Base-by-base conservation (phyloP, 768 basidiomycete species). In the Mycena amicta region DNA sequence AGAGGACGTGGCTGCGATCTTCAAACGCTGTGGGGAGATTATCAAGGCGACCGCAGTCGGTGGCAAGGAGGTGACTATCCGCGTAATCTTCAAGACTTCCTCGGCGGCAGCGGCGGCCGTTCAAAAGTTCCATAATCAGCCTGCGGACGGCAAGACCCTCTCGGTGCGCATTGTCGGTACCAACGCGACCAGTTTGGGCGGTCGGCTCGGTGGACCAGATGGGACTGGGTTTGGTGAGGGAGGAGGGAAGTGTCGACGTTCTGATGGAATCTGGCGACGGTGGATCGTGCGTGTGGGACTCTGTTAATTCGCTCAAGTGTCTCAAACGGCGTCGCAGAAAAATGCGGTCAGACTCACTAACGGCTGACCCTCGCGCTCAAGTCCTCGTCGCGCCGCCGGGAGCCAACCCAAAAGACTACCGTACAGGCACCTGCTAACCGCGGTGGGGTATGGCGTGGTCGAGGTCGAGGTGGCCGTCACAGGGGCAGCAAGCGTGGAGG, bases 1-100 rank as follows among this genome's bases (percentile, higher is more conserved):
- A 16, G 91, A 89, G 16, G 92, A 94, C 70, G 92, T 94, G 49
- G 83, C 85, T 68, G 90, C 92, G 25, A 93, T 93, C 54, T 94
- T 94, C 79, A 87, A 88, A 61, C 85, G 87, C 23, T 91, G 91
- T 65, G 90, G 90, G 5, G 74, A 83, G 20, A 85, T 90, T 61
- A 80, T 83, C 29, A 76, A 79, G 18, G 75, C 77, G 30, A 78
- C 76, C 50, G 71, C 80, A 18, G 63, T 77, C 13, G 63, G 68
- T 50, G 68, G 64, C 65, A 66, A 66, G 11, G 78, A 80, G 45
- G 82, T 88, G 15, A 71, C 77, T 3, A 88, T 93, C 53, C 83
- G 89, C 20, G 76, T 94, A 20, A 88, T 89, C 13, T 90, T 90
- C 79, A 88, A 90, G 67, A 75, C 77, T 20, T 73, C 85, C 0